Percentiles rank a stretch among this genome's conserved stretches.
phyloP scores from a whole-genome alignment of 148 eudicot species.

The Rhododendron ferrugineum region DNA sequence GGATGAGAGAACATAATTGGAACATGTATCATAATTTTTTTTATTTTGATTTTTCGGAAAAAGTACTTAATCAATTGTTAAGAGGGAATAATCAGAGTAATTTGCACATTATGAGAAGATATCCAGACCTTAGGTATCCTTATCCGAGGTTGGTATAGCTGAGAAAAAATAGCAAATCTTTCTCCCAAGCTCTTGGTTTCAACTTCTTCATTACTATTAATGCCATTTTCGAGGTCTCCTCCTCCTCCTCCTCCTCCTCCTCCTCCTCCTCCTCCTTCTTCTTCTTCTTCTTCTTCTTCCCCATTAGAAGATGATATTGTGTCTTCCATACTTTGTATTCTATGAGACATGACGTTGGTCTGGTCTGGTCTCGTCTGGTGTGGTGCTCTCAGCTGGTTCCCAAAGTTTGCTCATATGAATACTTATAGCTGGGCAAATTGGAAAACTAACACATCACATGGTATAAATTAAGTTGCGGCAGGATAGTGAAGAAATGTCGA shows the following conservation, averaged over 20 bases:
- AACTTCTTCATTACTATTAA: not conserved
- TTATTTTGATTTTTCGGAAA: no score
- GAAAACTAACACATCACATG: no score
- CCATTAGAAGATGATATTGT: not conserved
- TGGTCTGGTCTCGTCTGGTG: no score
- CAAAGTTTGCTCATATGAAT: not conserved
- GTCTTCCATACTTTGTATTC: not conserved
- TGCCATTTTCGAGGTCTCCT: not conserved
- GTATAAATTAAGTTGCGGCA: no score
- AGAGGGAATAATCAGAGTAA: no score
- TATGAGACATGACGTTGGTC: not conserved
- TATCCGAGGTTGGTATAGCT: not conserved
- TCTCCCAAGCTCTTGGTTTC: not conserved
- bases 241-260: no score
- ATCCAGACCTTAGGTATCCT: not conserved
- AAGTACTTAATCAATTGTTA: no score
- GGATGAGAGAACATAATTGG: no score
- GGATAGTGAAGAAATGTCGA: no score
- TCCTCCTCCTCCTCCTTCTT: no score
- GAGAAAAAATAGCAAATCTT: not conserved
- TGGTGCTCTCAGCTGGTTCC: not conserved
- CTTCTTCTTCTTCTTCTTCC: not conserved
- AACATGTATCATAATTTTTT: no score
- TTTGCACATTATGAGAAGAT: not conserved
- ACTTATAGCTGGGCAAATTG: not conserved